Base-by-base conservation (phyloP, 2,329 filamentous ascomycete species). In the Rugonectria rugulosa region DNA sequence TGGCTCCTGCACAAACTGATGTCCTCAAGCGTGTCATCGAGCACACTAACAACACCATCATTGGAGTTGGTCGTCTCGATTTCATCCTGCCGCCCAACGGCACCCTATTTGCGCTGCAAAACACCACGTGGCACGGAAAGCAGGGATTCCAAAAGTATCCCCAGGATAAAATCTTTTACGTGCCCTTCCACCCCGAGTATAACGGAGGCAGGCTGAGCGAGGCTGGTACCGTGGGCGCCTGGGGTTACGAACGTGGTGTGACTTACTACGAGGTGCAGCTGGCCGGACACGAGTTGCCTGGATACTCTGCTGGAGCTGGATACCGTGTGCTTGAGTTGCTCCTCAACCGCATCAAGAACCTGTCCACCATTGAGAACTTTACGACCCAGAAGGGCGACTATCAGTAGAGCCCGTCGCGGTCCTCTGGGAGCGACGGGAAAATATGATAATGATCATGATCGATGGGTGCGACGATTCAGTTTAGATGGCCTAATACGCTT, bases 111-210 rank as follows among this genome's bases (percentile, higher is more conserved):
- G 81, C 83, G 0, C 86, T 92, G 44, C 89, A 93, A 68, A 93
- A 93, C 75, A 90, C 92, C 81, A 92, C 89, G 0, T 93, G 87
- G 86, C 82, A 85, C 56, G 90, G 89, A 4, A 70, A 78, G 23
- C 84, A 89, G 47, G 90, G 90, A 0, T 93, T 93, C 77, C 82
- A 86, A 61, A 69, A 61, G 14, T 68, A 68, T 6, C 66, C 66
- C 0, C 65, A 71, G 12, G 70, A 72, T 2, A 79, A 85, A 43
- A 81, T 87, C 1, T 87, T 91, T 67, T 90, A 82, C 68, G 87
- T 92, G 0, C 89, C 89, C 62, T 87, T 88, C 68, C 77, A 68
- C 42, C 56, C 56, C 0, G 69, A 83, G 43, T 73, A 79, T 15
- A 73, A 66, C 44, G 68, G 75, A 1, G 76, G 74, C 14, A 78